Conservation (phyloP, 2,329 filamentous ascomycete genomes). For the Exophiala lecanii-corni region DNA sequence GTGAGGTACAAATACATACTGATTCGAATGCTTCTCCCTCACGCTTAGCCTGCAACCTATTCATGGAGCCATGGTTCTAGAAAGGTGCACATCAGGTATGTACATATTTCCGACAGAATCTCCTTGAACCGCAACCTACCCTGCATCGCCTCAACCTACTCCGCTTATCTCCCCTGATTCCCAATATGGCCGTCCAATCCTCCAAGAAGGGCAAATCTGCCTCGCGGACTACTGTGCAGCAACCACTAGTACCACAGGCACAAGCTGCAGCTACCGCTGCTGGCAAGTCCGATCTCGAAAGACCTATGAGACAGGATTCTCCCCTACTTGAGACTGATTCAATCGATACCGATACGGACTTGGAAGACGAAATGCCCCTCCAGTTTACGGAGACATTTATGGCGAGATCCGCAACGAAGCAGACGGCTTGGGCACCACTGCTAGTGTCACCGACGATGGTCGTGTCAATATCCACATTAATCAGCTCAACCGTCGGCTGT, state of each 20-base stretch:
- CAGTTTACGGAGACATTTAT: slow-evolving; percentile 40
- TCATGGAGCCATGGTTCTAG: too few relatives aligned
- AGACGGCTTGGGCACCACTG: too few relatives aligned
- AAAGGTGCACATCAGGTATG: too few relatives aligned
- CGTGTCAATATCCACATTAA: slow-evolving; percentile 74
- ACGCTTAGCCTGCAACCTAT: too few relatives aligned
- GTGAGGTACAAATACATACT: too few relatives aligned
- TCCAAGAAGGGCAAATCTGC: slow-evolving; percentile 22
- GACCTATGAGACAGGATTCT: slow-evolving; percentile 25
- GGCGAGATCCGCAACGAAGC: slow-evolving; percentile 59
- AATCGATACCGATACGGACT: slow-evolving; percentile 6
- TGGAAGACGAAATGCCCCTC: slow-evolving; percentile 20
- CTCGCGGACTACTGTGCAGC: slow-evolving; percentile 23
- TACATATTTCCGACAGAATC: slow-evolving; percentile 6
- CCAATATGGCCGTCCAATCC: slow-evolving; percentile 22
- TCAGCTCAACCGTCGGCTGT: slow-evolving; percentile 57
- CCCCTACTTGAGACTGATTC: slow-evolving; percentile 27
- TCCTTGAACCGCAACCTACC: slow-evolving; percentile 2
- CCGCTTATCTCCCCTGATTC: slow-evolving; percentile 17
- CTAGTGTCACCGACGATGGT: slow-evolving; percentile 65
- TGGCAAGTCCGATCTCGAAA: slow-evolving; percentile 27
- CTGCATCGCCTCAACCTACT: too few relatives aligned
- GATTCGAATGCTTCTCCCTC: too few relatives aligned
- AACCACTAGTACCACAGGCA: slow-evolving; percentile 31
- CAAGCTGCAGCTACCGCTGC: slow-evolving; percentile 27